Conservation (phyloP, 257 asterid genomes). For the Fraxinus americana region DNA sequence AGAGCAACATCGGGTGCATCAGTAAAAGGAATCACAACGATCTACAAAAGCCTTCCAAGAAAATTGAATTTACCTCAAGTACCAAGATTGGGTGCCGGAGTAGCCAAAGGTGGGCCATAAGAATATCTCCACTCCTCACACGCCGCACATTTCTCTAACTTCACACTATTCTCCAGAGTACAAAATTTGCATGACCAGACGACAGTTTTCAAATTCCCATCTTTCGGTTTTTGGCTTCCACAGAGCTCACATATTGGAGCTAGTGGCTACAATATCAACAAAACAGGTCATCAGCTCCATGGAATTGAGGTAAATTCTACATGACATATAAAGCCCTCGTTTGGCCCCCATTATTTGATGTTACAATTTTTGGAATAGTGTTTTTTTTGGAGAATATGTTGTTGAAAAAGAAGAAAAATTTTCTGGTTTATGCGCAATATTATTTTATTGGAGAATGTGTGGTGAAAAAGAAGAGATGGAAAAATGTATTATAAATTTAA, state of each 20-base stretch:
- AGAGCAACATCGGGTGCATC: background rate
- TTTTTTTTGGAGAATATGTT: too few species aligned
- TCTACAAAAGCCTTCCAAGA: background rate
- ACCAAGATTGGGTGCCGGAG: conserved; percentile 60
- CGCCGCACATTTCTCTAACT: conserved; percentile 65
- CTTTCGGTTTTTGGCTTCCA: conserved; percentile 56
- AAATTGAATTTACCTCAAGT: conserved; percentile 43
- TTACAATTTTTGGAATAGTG: too few species aligned
- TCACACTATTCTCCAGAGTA: conserved; percentile 64
- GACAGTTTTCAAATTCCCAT: conserved; percentile 31
- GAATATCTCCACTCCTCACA: conserved; percentile 92
- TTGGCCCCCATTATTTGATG: too few species aligned
- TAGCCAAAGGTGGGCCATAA: conserved; percentile 62
- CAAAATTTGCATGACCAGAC: conserved; percentile 85
- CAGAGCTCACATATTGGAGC: conserved; percentile 86
- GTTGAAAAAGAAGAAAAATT: too few species aligned
- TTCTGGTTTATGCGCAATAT: too few species aligned
- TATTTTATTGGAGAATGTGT: too few species aligned
- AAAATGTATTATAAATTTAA: too few species aligned
- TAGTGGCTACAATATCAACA: conserved; percentile 56
- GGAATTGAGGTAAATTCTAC: background rate
- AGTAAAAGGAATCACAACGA: background rate
- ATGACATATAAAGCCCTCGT: background rate
- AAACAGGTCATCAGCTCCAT: conserved; percentile 16
- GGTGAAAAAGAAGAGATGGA: too few species aligned